Base-by-base conservation (phyloP, 768 basidiomycete genomes). In the Lentinula edodes region DNA sequence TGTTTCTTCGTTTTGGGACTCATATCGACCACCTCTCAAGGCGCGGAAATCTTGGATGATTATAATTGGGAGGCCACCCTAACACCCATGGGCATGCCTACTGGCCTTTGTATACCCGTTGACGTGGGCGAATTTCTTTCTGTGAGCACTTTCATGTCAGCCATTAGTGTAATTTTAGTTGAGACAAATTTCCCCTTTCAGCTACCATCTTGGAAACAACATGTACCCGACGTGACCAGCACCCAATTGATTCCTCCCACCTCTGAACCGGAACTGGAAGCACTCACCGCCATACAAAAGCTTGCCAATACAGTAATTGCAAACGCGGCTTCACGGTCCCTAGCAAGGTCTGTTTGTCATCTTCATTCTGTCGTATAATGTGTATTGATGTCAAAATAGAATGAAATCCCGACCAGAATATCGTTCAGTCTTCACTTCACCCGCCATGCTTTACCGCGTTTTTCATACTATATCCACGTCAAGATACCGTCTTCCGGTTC, bases 1-100 rank as follows among this genome's bases (percentile, higher is more conserved):
- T 96, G 95, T 70, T 98, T 95, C 77, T 98, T 93, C 67, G 93
- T 97, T 5, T 79, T 99, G 7, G 95, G 95, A 1, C 78, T 98
- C 52, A 89, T 98, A 55, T 94, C 95, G 3, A 90, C 91, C 0
- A 98, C 96, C 0, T 82, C 86, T 2, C 89, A 93, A 76, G 97
- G 97, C 2, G 90, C 93, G 2, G 96, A 98, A 72, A 88, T 98
- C 57, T 74, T 99, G 34, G 91, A 93, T 56, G 96, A 98, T 67
- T 91, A 89, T 68, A 82, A 87, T 8, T 99, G 97, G 97, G 90
- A 95, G 64, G 89, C 95, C 10, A 94, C 94, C 15, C 74, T 91
- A 34, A 90, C 90, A 4, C 90, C 95, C 0, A 75, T 95, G 12
- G 95, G 94, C 2, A 70, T 86, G 55, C 90, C 95, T 2, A 97